Percentiles rank a stretch among this genome's conserved stretches.
Conservation (phyloP, 2,329 filamentous ascomycete species). For the Colletotrichum sojae region DNA sequence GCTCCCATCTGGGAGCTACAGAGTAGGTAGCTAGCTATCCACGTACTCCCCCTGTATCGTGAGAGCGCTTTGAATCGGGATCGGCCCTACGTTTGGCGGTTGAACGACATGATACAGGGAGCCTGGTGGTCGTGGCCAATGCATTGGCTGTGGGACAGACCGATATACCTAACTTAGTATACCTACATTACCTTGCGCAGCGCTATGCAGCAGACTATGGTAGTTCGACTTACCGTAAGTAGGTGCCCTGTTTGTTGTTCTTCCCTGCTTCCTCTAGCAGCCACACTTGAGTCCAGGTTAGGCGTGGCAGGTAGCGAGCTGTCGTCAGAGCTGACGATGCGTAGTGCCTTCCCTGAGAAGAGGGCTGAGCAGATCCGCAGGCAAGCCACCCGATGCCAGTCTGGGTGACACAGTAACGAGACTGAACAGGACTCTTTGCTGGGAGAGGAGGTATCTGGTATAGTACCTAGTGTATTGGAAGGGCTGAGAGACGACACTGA, state of each 20-base stretch:
- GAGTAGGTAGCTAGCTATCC: not conserved
- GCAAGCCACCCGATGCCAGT: not conserved
- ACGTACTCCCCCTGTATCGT: not conserved
- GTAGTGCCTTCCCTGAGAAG: not conserved
- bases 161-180: no score
- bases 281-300: slow-evolving; percentile 24
- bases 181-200: no score
- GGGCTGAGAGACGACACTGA: not conserved
- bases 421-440: no score
- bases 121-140: slow-evolving; percentile 19
- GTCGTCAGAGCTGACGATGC: slow-evolving; percentile 38
- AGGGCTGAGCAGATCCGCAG: not conserved
- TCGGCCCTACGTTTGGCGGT: slow-evolving; percentile 35
- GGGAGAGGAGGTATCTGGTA: no score
- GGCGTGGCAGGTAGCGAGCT: slow-evolving; percentile 20
- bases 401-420: slow-evolving; percentile 19
- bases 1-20: slow-evolving; percentile 1
- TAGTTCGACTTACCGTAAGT: no score
- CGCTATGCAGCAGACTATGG: no score
- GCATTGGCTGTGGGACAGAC: slow-evolving; percentile 18
- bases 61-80: slow-evolving; percentile 38
- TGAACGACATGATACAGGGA: slow-evolving; percentile 31
- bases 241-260: slow-evolving; percentile 30
- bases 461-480: no score
- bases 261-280: slow-evolving; percentile 24